Evolutionary conservation across 1,139 yeast species (phyloP).

Genomic region (Kodamaea sp.): DNA sequence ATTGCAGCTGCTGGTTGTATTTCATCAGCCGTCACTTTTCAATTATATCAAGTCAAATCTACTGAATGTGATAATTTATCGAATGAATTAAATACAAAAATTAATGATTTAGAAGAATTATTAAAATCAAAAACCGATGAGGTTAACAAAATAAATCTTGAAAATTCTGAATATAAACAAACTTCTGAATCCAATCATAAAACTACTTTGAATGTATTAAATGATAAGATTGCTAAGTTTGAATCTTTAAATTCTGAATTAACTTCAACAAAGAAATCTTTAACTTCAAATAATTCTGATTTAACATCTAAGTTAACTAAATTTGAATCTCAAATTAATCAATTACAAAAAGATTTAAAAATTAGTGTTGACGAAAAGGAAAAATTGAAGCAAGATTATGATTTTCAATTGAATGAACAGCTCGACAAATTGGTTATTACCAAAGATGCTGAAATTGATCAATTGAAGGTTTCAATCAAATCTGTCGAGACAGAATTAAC

Average conservation of each 20-base stretch:
- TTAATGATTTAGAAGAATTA: conserved; percentile 11
- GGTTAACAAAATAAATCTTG: conserved; percentile 8
- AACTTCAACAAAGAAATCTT: conserved; percentile 6
- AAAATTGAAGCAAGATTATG: conserved; percentile 22
- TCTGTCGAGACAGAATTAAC: conserved; percentile 6
- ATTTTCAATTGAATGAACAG: conserved; percentile 27
- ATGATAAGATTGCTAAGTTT: conserved; percentile 9
- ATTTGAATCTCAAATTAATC: conserved; percentile 4
- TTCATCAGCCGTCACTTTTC: conserved; percentile 23
- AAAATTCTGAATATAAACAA: conserved; percentile 5
- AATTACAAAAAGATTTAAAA: conserved; percentile 8
- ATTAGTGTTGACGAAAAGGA: conserved; percentile 11
- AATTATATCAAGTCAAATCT: conserved; percentile 24
- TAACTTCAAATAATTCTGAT: conserved; percentile 9
- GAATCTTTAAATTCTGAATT: conserved; percentile 9
- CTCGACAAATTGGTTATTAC: conserved; percentile 28
- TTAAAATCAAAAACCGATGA: conserved; percentile 11
- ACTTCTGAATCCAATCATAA: conserved; percentile 8
- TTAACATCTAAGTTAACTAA: conserved; percentile 5
- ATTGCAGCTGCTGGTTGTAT: conserved; percentile 26
- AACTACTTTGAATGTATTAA: conserved; percentile 6
- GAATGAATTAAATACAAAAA: conserved; percentile 14
- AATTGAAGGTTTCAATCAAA: conserved; percentile 9
- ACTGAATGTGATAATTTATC: conserved; percentile 19
- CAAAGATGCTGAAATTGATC: conserved; percentile 23